These are phyloP conservation scores for Balamuthia mandrillaris DNA, from an alignment of 208 protist genomes.

Conservation along the genomic window DNA sequence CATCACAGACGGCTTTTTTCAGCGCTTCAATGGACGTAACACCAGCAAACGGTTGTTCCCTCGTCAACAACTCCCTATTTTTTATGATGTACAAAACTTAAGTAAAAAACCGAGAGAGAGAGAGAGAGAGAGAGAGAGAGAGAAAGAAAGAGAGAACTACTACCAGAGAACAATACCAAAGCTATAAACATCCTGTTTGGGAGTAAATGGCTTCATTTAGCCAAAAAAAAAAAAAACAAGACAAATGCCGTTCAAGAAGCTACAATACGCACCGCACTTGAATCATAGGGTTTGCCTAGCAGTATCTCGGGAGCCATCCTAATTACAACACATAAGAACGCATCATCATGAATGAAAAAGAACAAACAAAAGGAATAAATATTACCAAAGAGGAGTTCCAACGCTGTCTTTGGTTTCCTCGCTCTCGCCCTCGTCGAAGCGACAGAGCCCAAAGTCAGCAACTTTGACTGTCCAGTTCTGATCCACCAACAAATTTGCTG, in stretches of 20 bases:
- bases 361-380: background rate
- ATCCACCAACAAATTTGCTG: constrained; percentile 8
- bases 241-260: background rate
- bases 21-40: too few relatives aligned
- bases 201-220: background rate
- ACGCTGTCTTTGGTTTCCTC: background rate
- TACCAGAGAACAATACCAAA: constrained; percentile 25
- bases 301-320: constrained; percentile 32
- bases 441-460: constrained; percentile 9
- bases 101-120: too few relatives aligned
- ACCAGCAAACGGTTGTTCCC: constrained; percentile 3
- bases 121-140: background rate
- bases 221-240: background rate
- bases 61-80: background rate
- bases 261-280: background rate
- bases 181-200: constrained; percentile 5
- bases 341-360: background rate
- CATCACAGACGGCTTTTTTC: background rate
- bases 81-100: too few relatives aligned
- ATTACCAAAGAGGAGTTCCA: constrained; percentile 7
- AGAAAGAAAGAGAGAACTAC: background rate
- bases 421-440: background rate
- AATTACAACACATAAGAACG: background rate
- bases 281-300: background rate
- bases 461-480: constrained; percentile 37